Base-by-base conservation (phyloP, 2,329 filamentous ascomycete genomes). In the Exutisphaerella laricina region DNA sequence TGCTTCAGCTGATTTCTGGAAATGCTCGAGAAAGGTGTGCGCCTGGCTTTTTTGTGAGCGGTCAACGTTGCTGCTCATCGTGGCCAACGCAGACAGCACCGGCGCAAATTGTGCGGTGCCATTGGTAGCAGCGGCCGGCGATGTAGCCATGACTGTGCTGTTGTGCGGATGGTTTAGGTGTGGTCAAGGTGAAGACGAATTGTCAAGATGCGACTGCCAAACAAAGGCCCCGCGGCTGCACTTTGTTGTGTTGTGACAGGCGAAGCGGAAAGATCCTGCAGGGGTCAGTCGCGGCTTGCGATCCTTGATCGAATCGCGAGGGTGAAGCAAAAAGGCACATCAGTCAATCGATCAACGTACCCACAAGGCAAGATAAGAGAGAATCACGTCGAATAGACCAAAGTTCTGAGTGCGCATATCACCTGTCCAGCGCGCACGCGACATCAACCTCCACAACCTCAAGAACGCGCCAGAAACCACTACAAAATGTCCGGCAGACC, bases 1-100 rank as follows among this genome's bases (percentile, higher is more conserved):
- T 56, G 92, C 92, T 64, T 88, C 86, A 62, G 85, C 76, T 66
- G 92, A 97, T 79, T 98, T 98, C 77, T 98, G 92, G 69, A 97
- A 98, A 58, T 80, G 82, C 69, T 94, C 86, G 48, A 98, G 75
- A 65, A 84, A 98, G 64, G 90, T 82, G 63, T 96, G 89, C 47
- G 88, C 89, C 66, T 88, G 84, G 65, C 84, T 83, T 73, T 97
- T 97, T 62, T 85, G 80, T 54, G 84, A 77, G 60, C 84, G 79
- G 62, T 90, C 81, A 14, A 46, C 50, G 68, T 84, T 85, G 64
- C 88, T 77, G 62, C 80, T 83, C 89, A 98, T 95, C 51, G 89
- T 92, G 63, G 82, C 79, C 69, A 97, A 82, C 51, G 90, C 92
- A 56, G 84, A 81, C 58, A 97, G 75, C 57, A 98, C 87, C 51